Percentiles rank a stretch among this genome's conserved stretches.
Evolutionary conservation across 805 yeast genomes (phyloP).

Genomic region (Nakazawaea ernobii): DNA sequence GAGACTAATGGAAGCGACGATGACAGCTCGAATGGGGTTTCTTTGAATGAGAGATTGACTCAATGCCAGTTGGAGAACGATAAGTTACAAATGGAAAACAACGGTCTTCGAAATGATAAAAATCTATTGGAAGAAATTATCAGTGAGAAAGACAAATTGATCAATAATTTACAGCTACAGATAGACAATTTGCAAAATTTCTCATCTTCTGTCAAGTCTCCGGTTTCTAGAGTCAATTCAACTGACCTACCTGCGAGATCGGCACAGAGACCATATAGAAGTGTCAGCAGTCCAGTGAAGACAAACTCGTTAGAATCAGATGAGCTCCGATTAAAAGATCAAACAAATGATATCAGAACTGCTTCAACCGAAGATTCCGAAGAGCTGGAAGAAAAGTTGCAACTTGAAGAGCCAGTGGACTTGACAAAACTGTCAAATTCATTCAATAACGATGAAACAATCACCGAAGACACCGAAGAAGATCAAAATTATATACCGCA

Average conservation of each 20-base stretch:
- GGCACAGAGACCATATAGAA: slow-evolving; percentile 23
- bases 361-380: neutral
- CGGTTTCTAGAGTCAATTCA: neutral
- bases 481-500: neutral
- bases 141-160: slow-evolving; percentile 8
- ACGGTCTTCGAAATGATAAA: slow-evolving; percentile 3
- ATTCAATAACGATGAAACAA: neutral
- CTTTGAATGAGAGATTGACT: neutral
- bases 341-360: neutral
- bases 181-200: slow-evolving; percentile 1
- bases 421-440: neutral
- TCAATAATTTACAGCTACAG: slow-evolving; percentile 8
- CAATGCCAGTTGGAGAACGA: neutral
- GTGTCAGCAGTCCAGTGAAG: slow-evolving; percentile 1
- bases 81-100: slow-evolving; percentile 1
- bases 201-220: slow-evolving; percentile 2
- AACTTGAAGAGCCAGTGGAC: neutral
- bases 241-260: slow-evolving; percentile 33
- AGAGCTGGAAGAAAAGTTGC: neutral
- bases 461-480: neutral
- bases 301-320: neutral
- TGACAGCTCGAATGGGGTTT: neutral
- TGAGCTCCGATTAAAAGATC: too few relatives aligned
- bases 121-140: slow-evolving; percentile 6
- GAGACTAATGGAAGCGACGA: neutral